These are phyloP conservation scores for Paramecium sonneborni DNA, from an alignment of 73 alveolate species.

Conservation along the genomic window DNA sequence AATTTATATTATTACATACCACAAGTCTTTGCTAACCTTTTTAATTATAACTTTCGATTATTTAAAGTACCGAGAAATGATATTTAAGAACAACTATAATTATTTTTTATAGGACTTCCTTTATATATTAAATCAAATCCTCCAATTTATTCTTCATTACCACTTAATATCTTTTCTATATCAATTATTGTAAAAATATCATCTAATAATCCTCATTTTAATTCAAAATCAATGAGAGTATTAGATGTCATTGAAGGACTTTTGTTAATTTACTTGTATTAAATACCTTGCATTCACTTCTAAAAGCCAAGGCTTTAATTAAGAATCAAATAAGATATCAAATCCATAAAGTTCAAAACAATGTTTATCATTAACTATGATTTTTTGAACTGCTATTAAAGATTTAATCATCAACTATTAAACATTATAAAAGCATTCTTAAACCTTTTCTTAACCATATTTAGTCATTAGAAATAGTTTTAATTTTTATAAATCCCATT, in stretches of 20 bases:
- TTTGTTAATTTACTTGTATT: not conserved
- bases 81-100: conserved; percentile 80
- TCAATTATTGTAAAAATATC: conserved; percentile 95
- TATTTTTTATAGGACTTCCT: conserved; percentile 86
- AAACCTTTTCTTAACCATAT: conserved; percentile 94
- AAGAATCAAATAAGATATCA: conserved; percentile 97
- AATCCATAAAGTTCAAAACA: conserved; percentile 99
- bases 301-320: conserved; percentile 99
- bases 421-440: conserved; percentile 90
- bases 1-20: not conserved
- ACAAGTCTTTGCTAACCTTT: conserved; percentile 90
- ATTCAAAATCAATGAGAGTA: conserved; percentile 96
- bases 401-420: conserved; percentile 89
- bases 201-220: conserved; percentile 96
- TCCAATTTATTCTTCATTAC: conserved; percentile 99
- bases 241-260: conserved; percentile 99
- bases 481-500: conserved; percentile 95
- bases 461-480: conserved; percentile 91
- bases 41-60: conserved; percentile 92
- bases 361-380: conserved; percentile 99
- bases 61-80: conserved; percentile 95
- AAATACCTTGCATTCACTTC: conserved; percentile 79
- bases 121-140: conserved; percentile 99
- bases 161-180: conserved; percentile 92
- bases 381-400: conserved; percentile 90